Conservation (phyloP, 148 eudicot genomes). For the Vaccinium macrocarpon region DNA sequence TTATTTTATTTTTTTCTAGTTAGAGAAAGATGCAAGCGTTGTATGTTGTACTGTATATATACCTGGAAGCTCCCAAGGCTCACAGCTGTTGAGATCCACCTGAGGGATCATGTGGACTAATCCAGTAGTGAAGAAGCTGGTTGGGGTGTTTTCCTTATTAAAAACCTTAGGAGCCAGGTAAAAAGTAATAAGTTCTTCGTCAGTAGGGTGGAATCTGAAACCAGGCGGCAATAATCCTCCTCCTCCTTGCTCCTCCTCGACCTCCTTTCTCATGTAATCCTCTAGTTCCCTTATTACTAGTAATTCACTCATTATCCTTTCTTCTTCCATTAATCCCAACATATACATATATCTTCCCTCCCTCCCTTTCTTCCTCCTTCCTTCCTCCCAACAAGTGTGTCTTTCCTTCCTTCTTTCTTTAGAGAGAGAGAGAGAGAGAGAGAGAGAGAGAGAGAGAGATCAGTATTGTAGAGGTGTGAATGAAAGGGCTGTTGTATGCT, state of each 20-base stretch:
- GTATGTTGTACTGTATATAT: background rate
- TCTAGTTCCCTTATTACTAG: background rate
- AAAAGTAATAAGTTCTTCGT: conserved; percentile 68
- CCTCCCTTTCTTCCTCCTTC: background rate
- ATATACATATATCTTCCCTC: background rate
- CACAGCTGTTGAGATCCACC: conserved; percentile 73
- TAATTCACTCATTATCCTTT: conserved; percentile 39
- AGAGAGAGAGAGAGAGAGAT: background rate
- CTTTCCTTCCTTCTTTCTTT: no score
- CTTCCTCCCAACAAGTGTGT: background rate
- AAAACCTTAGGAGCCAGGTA: conserved; percentile 74
- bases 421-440: background rate
- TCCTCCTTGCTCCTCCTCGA: conserved; percentile 32
- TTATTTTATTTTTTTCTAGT: no score
- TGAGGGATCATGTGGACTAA: conserved; percentile 43
- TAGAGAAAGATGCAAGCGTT: background rate
- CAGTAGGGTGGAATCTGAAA: conserved; percentile 76
- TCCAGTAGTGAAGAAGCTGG: conserved; percentile 14
- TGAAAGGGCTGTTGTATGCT: background rate
- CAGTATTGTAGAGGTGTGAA: background rate
- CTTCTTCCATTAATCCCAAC: conserved; percentile 40
- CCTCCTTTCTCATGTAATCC: conserved; percentile 7
- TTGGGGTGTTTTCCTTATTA: background rate
- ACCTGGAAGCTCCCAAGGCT: conserved; percentile 96
- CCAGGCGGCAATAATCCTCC: conserved; percentile 49